phyloP scores from a whole-genome alignment of 73 alveolate genomes.

The Paramecium octaurelia region DNA sequence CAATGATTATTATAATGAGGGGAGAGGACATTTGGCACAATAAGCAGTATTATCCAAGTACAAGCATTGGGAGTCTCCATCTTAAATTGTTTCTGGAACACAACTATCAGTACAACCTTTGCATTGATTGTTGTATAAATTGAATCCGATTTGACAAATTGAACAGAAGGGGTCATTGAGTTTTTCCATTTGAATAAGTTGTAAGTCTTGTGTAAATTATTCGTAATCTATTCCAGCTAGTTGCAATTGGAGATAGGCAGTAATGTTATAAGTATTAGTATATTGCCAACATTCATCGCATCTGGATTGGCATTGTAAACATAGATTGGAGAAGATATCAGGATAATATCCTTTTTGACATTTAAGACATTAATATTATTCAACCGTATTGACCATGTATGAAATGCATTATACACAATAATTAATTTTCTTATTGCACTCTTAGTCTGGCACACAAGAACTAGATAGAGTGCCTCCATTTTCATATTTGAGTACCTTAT shows the following conservation, averaged over 20 bases:
- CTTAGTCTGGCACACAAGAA: background rate
- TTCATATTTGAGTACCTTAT: background rate
- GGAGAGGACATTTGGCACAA: background rate
- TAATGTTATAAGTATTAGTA: conserved; percentile 7
- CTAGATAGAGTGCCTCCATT: background rate
- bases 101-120: conserved; percentile 39
- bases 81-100: background rate
- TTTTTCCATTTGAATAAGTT: background rate
- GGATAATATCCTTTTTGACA: conserved; percentile 41
- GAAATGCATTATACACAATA: background rate
- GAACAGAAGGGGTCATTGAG: background rate
- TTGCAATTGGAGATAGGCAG: background rate
- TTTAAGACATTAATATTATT: background rate
- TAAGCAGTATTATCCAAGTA: background rate
- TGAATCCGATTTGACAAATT: background rate
- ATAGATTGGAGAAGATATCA: background rate
- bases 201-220: background rate
- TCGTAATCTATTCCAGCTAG: background rate
- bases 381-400: background rate
- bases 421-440: background rate
- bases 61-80: background rate
- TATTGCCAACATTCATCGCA: conserved; percentile 41
- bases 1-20: background rate
- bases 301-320: background rate
- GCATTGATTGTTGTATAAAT: background rate